Conservation (phyloP, 768 basidiomycete genomes). For the Phaeotremella skinneri region DNA sequence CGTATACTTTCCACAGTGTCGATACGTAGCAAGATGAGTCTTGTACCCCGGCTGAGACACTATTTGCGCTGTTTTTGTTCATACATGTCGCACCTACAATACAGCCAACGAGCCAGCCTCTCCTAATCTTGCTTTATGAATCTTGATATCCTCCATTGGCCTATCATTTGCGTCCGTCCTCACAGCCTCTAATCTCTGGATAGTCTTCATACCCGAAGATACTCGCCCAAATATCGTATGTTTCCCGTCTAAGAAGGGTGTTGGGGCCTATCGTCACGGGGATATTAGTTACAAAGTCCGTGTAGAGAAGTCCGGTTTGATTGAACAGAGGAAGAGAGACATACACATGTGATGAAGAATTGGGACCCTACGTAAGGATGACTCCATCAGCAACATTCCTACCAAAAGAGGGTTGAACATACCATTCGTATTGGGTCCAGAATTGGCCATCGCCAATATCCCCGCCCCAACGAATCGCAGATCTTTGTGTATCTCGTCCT, state of each 20-base stretch:
- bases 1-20: too few relatives aligned
- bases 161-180: constrained; percentile 82
- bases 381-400: neutral
- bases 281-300: constrained; percentile 11
- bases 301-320: neutral
- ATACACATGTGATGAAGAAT: constrained; percentile 51
- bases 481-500: constrained; percentile 88
- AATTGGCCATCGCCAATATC: constrained; percentile 63
- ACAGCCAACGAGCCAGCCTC: constrained; percentile 24
- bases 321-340: constrained; percentile 12
- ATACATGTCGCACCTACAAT: too few relatives aligned
- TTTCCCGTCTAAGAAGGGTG: constrained; percentile 53
- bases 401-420: constrained; percentile 10
- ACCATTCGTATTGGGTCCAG: constrained; percentile 55
- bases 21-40: too few relatives aligned
- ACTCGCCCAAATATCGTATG: constrained; percentile 71
- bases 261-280: constrained; percentile 40
- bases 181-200: constrained; percentile 87
- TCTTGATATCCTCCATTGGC: constrained; percentile 80
- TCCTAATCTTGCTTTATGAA: constrained; percentile 67
- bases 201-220: constrained; percentile 82
- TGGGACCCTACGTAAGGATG: constrained; percentile 39
- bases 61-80: too few relatives aligned
- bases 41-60: too few relatives aligned
- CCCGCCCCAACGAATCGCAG: constrained; percentile 93